These are phyloP conservation scores for Cladophialophora chaetospira DNA, from an alignment of 2,329 filamentous ascomycete species.

Conservation along the genomic window DNA sequence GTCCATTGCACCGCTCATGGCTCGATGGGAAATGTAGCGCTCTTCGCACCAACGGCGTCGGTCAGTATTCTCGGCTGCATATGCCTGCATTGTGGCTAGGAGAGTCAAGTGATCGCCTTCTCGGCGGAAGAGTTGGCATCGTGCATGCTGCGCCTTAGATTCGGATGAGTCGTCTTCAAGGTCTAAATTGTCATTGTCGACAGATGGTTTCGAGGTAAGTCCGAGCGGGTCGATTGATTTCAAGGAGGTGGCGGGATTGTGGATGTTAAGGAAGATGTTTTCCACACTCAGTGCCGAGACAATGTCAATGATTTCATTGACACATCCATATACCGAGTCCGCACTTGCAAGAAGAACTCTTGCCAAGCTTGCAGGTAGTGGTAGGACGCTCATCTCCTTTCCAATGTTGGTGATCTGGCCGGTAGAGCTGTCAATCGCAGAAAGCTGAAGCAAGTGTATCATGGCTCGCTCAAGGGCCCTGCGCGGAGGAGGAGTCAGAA, in stretches of 20 bases:
- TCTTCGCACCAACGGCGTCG: slow-evolving; percentile 62
- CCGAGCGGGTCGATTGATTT: not conserved
- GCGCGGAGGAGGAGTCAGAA: slow-evolving; percentile 77
- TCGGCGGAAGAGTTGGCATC: slow-evolving; percentile 58
- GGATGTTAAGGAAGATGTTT: slow-evolving; percentile 62
- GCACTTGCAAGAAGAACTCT: slow-evolving; percentile 81
- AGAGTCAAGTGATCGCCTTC: slow-evolving; percentile 67
- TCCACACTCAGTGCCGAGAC: slow-evolving; percentile 68
- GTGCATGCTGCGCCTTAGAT: slow-evolving; percentile 54
- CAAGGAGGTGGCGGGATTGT: slow-evolving; percentile 26
- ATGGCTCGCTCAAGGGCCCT: slow-evolving; percentile 81
- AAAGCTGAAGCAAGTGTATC: slow-evolving; percentile 75
- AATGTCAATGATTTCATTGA: slow-evolving; percentile 83
- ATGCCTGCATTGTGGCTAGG: slow-evolving; percentile 61
- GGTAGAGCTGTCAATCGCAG: slow-evolving; percentile 66
- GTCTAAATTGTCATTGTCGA: slow-evolving; percentile 11
- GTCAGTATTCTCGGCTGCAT: slow-evolving; percentile 59
- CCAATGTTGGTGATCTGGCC: slow-evolving; percentile 75
- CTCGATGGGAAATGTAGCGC: slow-evolving; percentile 62
- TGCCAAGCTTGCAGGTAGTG: slow-evolving; percentile 77
- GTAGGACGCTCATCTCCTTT: slow-evolving; percentile 76
- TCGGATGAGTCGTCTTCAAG: slow-evolving; percentile 11
- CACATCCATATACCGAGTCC: slow-evolving; percentile 68
- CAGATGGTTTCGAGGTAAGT: not conserved
- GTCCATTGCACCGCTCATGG: slow-evolving; percentile 66